Evolutionary conservation across 2,329 filamentous ascomycete species (phyloP).

Genomic region (Cytospora chrysosperma): DNA sequence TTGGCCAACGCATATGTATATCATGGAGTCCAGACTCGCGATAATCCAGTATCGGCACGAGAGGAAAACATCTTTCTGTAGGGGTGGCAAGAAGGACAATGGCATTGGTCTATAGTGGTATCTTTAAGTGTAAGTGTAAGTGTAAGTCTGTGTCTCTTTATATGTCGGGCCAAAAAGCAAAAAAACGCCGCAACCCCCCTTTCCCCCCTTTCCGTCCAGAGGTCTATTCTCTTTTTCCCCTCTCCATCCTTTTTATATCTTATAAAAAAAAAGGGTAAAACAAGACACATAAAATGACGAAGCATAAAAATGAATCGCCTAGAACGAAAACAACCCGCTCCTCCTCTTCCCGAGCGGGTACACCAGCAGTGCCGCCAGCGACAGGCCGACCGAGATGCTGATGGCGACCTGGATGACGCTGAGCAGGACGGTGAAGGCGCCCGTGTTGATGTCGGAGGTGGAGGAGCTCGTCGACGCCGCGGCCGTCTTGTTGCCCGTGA

Average conservation of each 20-base stretch:
- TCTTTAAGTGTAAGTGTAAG: not conserved
- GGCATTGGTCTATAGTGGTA: not conserved
- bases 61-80: not conserved
- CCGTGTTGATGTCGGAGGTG: slow-evolving; percentile 39
- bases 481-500: slow-evolving; percentile 45
- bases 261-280: no score
- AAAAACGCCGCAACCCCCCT: not conserved
- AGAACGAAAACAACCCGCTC: slow-evolving; percentile 57
- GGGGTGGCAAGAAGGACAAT: not conserved
- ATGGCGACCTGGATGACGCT: slow-evolving; percentile 62
- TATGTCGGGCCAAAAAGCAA: no score
- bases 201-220: not conserved
- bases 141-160: no score
- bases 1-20: no score
- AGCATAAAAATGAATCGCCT: no score
- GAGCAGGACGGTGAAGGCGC: slow-evolving; percentile 54
- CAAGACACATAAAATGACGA: no score
- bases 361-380: slow-evolving; percentile 54
- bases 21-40: no score
- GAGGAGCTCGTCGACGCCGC: slow-evolving; percentile 28
- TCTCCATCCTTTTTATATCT: no score
- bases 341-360: slow-evolving; percentile 58
- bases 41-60: not conserved
- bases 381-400: slow-evolving; percentile 60
- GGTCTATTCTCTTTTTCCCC: no score